A percentile compares a stretch with the other conserved stretches of the same genome.
phyloP scores from a whole-genome alignment of 768 basidiomycete genomes.

The Leccinum ochraceum region DNA sequence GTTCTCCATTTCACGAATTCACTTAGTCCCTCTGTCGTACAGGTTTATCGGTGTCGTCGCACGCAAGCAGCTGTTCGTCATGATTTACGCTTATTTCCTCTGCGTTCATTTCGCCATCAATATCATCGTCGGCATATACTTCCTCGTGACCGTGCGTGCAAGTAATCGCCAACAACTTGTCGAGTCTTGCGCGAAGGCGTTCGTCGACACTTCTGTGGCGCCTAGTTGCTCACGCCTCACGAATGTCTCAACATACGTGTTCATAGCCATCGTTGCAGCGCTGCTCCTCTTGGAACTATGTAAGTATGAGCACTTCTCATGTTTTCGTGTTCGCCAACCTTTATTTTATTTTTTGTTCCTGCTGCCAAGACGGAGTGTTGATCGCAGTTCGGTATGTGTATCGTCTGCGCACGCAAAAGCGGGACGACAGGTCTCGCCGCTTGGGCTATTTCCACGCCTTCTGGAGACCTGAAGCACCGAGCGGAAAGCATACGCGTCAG shows the following conservation, averaged over 20 bases:
- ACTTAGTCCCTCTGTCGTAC: conserved; percentile 7
- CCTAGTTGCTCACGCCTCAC: conserved; percentile 47
- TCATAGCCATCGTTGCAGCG: conserved; percentile 43
- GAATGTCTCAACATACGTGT: conserved; percentile 45
- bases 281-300: conserved; percentile 58
- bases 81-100: conserved; percentile 55
- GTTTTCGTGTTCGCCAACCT: conserved; percentile 1
- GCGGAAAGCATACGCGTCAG: conserved; percentile 21
- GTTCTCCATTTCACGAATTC: not conserved
- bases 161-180: conserved; percentile 44
- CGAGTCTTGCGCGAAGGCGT: conserved; percentile 46
- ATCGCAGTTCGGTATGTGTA: conserved; percentile 56
- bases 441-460: conserved; percentile 35
- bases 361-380: conserved; percentile 48
- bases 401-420: conserved; percentile 52
- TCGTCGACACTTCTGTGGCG: conserved; percentile 42
- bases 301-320: conserved; percentile 34
- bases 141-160: conserved; percentile 50
- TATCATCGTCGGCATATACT: conserved; percentile 50
- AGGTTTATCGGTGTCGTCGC: conserved; percentile 66
- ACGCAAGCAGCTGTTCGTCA: conserved; percentile 60
- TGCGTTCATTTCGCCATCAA: conserved; percentile 60
- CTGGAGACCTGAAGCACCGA: conserved; percentile 14
- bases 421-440: conserved; percentile 36
- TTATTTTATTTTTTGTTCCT: not conserved